A percentile compares a stretch with the other conserved stretches of the same genome.
Evolutionary conservation across 2,329 filamentous ascomycete species (phyloP).

Genomic region (Trichoderma gracile): DNA sequence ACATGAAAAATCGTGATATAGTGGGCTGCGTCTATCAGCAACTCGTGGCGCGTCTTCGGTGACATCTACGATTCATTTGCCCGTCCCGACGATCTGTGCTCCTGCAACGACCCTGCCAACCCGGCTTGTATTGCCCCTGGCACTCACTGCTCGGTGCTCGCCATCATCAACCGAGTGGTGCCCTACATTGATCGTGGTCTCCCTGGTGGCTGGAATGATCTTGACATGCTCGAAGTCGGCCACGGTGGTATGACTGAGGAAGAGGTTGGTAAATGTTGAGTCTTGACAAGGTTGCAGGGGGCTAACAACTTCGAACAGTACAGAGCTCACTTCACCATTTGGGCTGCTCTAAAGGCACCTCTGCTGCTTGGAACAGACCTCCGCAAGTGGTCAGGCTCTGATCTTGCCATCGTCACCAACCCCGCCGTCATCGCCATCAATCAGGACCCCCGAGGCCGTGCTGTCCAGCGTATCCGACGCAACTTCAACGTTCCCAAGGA

Average conservation of each 20-base stretch:
- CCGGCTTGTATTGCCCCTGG: constrained; percentile 24
- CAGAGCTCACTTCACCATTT: constrained; percentile 45
- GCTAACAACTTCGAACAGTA: constrained; percentile 1
- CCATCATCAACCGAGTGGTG: constrained; percentile 23
- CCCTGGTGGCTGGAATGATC: constrained; percentile 25
- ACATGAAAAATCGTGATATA: neutral
- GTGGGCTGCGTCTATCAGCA: constrained; percentile 28
- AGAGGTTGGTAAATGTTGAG: neutral
- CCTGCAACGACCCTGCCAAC: constrained; percentile 22
- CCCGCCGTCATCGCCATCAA: constrained; percentile 36
- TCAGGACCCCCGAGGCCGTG: constrained; percentile 38
- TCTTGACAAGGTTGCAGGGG: no score
- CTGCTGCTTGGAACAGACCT: constrained; percentile 46
- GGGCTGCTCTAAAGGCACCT: constrained; percentile 48
- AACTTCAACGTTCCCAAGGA: constrained; percentile 32
- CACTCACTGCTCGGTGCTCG: constrained; percentile 22
- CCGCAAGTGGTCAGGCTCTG: constrained; percentile 30
- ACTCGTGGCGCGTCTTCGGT: constrained; percentile 41
- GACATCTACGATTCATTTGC: constrained; percentile 40
- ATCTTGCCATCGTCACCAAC: constrained; percentile 31
- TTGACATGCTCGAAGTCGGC: constrained; percentile 25
- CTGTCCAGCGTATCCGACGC: constrained; percentile 27
- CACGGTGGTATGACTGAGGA: constrained; percentile 23
- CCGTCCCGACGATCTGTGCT: constrained; percentile 21
- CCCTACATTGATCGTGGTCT: constrained; percentile 18